Percentiles rank a stretch among this genome's conserved stretches.
Conservation (phyloP, 2,329 filamentous ascomycete genomes). For the Gliomastix tumulicola region DNA sequence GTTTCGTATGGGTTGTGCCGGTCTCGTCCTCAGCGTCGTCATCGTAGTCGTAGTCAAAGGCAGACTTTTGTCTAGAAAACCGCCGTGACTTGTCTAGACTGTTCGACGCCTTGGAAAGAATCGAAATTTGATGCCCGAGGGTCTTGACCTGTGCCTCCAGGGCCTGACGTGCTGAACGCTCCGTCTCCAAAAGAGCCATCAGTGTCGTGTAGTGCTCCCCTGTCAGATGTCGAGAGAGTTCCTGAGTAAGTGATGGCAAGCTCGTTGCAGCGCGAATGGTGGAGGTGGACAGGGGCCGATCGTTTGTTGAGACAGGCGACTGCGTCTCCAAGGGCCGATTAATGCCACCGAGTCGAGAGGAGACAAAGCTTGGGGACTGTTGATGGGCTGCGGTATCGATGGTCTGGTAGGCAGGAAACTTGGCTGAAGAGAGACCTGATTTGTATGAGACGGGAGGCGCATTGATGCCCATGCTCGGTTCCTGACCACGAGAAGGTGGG, state of each 20-base stretch:
- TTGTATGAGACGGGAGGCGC: neutral
- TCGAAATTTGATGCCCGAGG: conserved; percentile 41
- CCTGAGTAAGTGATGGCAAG: conserved; percentile 30
- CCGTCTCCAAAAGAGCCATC: conserved; percentile 44
- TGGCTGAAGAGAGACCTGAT: conserved; percentile 3
- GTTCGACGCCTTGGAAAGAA: conserved; percentile 30
- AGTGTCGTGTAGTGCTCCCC: conserved; percentile 43
- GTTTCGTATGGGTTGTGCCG: conserved; percentile 4
- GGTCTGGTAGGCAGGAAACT: too few species aligned
- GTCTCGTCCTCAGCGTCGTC: conserved; percentile 22
- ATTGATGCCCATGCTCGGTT: too few species aligned
- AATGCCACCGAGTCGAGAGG: neutral
- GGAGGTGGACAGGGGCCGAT: conserved; percentile 34
- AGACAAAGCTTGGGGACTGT: too few species aligned
- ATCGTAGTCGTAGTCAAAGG: conserved; percentile 35
- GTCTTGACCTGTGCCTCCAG: conserved; percentile 50
- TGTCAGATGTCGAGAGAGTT: conserved; percentile 21
- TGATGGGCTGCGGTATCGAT: too few species aligned
- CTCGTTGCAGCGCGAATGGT: conserved; percentile 41
- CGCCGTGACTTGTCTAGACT: conserved; percentile 18
- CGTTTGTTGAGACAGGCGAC: conserved; percentile 5
- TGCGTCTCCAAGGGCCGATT: neutral
- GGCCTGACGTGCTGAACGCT: conserved; percentile 46
- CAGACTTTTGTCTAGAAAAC: conserved; percentile 24
- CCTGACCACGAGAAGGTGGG: too few species aligned